These are phyloP conservation scores for Eremothecium cymbalariae DNA, from an alignment of 1,139 yeast genomes.

Conservation along the genomic window DNA sequence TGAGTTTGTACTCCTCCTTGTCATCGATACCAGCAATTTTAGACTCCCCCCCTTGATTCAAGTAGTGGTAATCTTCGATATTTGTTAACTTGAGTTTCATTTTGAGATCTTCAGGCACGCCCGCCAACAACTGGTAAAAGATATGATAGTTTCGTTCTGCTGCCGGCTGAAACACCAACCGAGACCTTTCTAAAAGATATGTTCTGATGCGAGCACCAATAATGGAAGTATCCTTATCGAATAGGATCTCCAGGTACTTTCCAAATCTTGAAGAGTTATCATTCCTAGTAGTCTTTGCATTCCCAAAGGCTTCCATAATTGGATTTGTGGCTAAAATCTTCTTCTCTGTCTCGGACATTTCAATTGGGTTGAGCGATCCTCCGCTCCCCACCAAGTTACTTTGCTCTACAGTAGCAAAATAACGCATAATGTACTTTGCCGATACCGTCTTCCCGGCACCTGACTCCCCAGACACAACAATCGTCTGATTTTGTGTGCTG, in stretches of 20 bases:
- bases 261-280: slow-evolving; percentile 98
- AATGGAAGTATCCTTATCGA: slow-evolving; percentile 64
- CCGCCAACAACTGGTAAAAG: slow-evolving; percentile 82
- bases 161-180: slow-evolving; percentile 87
- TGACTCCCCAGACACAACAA: slow-evolving; percentile 94
- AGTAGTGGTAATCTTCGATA: slow-evolving; percentile 67
- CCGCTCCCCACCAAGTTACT: slow-evolving; percentile 27
- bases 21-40: slow-evolving; percentile 76
- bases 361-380: slow-evolving; percentile 39
- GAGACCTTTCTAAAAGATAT: slow-evolving; percentile 82
- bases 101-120: slow-evolving; percentile 57
- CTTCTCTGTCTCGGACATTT: slow-evolving; percentile 86
- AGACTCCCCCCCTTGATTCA: slow-evolving; percentile 85
- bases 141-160: slow-evolving; percentile 91
- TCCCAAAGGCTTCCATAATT: slow-evolving; percentile 97
- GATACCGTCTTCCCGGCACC: slow-evolving; percentile 99
- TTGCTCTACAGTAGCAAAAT: slow-evolving; percentile 86
- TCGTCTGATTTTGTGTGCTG: slow-evolving; percentile 81
- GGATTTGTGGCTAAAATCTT: slow-evolving; percentile 97
- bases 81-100: slow-evolving; percentile 49
- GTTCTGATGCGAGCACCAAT: slow-evolving; percentile 94
- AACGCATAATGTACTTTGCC: slow-evolving; percentile 96
- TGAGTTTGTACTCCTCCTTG: slow-evolving; percentile 61
- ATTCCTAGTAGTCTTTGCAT: slow-evolving; percentile 94
- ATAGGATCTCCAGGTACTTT: slow-evolving; percentile 85